Percentiles rank a stretch among this genome's conserved stretches.
Evolutionary conservation across 228 moss, liverwort and hornwort genomes (phyloP).

Genomic region (Sphagnum fallax): DNA sequence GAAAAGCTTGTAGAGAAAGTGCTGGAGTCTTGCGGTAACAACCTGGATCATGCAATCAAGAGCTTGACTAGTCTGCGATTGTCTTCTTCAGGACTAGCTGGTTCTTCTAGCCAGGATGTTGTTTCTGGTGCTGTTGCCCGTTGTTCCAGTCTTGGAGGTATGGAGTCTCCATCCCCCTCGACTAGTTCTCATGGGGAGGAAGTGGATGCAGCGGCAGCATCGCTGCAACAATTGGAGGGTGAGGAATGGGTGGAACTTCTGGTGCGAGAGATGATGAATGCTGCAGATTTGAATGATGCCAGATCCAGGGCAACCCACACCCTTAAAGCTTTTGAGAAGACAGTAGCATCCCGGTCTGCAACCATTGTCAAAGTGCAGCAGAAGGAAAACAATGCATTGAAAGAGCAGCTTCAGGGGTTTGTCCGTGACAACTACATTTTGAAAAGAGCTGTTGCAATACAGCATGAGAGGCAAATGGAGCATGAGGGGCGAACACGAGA

Average conservation of each 20-base stretch:
- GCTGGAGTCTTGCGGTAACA: constrained; percentile 65
- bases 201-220: background rate
- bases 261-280: constrained; percentile 78
- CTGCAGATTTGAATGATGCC: constrained; percentile 67
- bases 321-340: constrained; percentile 80
- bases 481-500: constrained; percentile 77
- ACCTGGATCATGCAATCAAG: constrained; percentile 84
- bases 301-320: constrained; percentile 60
- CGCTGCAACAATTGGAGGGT: constrained; percentile 50
- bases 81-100: constrained; percentile 30
- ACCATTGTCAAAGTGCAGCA: constrained; percentile 38
- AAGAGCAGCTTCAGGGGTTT: constrained; percentile 82
- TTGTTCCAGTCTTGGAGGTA: constrained; percentile 6
- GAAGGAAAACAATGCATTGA: constrained; percentile 65
- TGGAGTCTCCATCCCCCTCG: background rate
- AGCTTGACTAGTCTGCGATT: constrained; percentile 73
- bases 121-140: constrained; percentile 19
- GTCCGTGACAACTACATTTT: constrained; percentile 84
- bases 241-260: constrained; percentile 84
- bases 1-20: constrained; percentile 79
- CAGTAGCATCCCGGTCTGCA: constrained; percentile 49
- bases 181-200: no score
- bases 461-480: constrained; percentile 85
- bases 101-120: constrained; percentile 4
- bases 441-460: constrained; percentile 82